Base-by-base conservation (phyloP, 208 protist species). In the Wallacemonas sp. region DNA sequence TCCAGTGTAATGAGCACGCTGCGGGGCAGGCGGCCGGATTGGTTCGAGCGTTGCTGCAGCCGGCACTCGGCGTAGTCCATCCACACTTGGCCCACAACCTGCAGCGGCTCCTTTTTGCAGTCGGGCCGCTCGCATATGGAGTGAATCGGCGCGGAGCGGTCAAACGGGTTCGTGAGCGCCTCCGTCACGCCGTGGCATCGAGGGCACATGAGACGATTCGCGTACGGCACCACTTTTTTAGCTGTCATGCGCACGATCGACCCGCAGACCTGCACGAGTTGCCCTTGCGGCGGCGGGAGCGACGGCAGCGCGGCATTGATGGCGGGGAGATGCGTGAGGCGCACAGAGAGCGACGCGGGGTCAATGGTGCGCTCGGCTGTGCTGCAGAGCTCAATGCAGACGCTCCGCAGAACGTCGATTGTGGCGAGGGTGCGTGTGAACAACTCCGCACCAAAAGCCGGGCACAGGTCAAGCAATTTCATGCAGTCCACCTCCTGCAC, bases 11-110 rank as follows among this genome's bases (percentile, higher is more conserved):
- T 79, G 33, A 85, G 74, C 5, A 96, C 67, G 61, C 78, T 93
- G 52, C 85, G 85, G 3, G 90, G 90, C 29, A 96, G 78, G 17
- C 75, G 70, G 8, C 90, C 90, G 0, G 80, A 82, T 58, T 83
- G 74, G 57, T 83, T 85, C 23, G 83, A 85, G 41, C 87, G 85
- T 80, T 90, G 90, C 79, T 96, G 90, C 65, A 96, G 83, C 1
- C 87, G 85, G 62, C 90, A 93, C 77, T 96, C 87, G 41, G 83
- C 87, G 72, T 93, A 93, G 80, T 96, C 90, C 87, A 96, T 93
- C 86, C 85, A 93, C 6, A 85, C 76, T 49, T 92, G 82, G 1
- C 83, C 79, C 3, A 89, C 81, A n/a, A 79, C 67, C 49, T 90
- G 81, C 63, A 93, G 65, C 58, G 74, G 79, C 71, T 90, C 90